Conservation (phyloP, 768 basidiomycete genomes). For the Mycena indigotica region DNA sequence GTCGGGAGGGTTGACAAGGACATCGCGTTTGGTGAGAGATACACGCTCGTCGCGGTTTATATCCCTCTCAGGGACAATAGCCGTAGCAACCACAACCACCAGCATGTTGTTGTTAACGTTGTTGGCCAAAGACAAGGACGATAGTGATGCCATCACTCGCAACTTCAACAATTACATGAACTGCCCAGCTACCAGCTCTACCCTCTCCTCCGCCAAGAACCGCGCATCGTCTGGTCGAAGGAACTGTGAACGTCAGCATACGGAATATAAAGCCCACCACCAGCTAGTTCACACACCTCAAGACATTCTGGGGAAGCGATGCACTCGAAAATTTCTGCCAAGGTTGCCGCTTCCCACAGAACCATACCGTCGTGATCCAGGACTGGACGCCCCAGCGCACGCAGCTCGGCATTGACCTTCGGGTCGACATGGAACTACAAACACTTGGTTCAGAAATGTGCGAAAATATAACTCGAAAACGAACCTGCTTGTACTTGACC, state of each 20-base stretch:
- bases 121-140: not conserved
- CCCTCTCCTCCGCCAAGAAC: not conserved
- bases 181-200: not conserved
- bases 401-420: not conserved
- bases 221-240: not conserved
- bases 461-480: not conserved
- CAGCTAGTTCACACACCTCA: not conserved
- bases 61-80: not conserved
- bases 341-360: not conserved
- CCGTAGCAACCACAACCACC: not conserved
- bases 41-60: not conserved
- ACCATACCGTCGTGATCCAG: not conserved
- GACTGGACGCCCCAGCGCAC: not conserved
- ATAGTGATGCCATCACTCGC: not conserved
- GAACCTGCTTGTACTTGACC: not conserved
- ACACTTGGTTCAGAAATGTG: not conserved
- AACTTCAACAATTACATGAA: not conserved
- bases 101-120: not conserved
- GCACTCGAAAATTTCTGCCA: not conserved
- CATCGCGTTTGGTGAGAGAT: not conserved
- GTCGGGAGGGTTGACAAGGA: not conserved
- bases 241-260: not conserved
- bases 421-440: not conserved
- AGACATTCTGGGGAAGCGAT: not conserved
- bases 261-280: not conserved